Conservation (phyloP, 192 early-diverging fungal genomes). For the Podila epigama region DNA sequence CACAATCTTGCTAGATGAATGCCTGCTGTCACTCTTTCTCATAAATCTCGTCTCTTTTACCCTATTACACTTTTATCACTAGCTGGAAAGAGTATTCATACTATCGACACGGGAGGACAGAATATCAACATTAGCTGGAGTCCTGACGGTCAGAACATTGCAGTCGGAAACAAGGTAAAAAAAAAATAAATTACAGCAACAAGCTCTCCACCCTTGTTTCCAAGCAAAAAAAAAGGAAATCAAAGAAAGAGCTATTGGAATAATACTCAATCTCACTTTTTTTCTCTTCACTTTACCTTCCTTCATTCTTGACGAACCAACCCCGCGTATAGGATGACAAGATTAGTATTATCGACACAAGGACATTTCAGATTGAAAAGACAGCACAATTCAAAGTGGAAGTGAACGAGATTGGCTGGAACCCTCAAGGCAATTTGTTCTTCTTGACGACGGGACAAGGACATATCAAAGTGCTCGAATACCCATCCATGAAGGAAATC, state of each 20-base stretch:
- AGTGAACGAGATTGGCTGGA: conserved; percentile 87
- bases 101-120: conserved; percentile 74
- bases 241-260: no score
- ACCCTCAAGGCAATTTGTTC: conserved; percentile 73
- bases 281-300: no score
- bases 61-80: background rate
- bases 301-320: no score
- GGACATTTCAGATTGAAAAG: conserved; percentile 37
- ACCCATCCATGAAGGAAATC: conserved; percentile 65
- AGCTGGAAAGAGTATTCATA: conserved; percentile 64
- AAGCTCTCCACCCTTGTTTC: no score
- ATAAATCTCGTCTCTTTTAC: conserved; percentile 6
- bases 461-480: conserved; percentile 71
- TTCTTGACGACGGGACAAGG: conserved; percentile 82
- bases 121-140: conserved; percentile 90
- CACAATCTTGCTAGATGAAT: no score
- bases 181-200: no score
- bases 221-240: no score
- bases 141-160: conserved; percentile 77
- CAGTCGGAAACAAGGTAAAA: conserved; percentile 81
- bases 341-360: conserved; percentile 80
- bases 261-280: no score
- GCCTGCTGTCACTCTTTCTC: background rate
- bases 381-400: conserved; percentile 31
- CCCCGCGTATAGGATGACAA: conserved; percentile 77